Evolutionary conservation across 441 rosid species (phyloP).

Genomic region (Euphorbia schlechtendalii): DNA sequence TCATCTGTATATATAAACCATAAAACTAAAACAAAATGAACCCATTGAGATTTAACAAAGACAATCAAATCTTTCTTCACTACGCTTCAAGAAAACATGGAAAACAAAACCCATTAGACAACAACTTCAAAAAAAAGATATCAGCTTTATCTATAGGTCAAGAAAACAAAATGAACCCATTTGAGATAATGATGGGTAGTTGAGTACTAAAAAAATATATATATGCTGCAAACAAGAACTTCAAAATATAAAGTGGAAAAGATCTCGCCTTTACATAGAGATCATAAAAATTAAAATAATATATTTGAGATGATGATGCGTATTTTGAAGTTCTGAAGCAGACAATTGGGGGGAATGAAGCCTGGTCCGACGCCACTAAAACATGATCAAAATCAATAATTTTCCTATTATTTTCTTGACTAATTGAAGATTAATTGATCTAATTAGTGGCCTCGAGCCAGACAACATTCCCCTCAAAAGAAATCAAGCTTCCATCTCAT

Average conservation of each 20-base stretch:
- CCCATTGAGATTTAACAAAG: too few species aligned
- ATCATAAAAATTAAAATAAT: neutral
- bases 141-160: neutral
- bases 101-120: neutral
- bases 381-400: slow-evolving; percentile 13
- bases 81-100: neutral
- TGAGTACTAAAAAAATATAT: too few species aligned
- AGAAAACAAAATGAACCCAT: neutral
- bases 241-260: neutral
- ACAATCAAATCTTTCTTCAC: too few species aligned
- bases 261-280: slow-evolving; percentile 21
- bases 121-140: neutral
- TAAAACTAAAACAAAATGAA: too few species aligned
- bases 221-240: neutral
- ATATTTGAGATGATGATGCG: neutral
- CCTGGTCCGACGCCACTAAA: slow-evolving; percentile 69
- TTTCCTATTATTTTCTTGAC: neutral
- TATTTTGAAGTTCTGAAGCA: slow-evolving; percentile 18
- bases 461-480: slow-evolving; percentile 97
- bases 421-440: slow-evolving; percentile 27
- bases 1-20: neutral
- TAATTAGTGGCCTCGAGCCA: slow-evolving; percentile 80
- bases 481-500: slow-evolving; percentile 31
- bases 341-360: slow-evolving; percentile 73
- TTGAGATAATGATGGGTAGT: neutral